Conservation (phyloP, 2,329 filamentous ascomycete genomes). For the Curvularia lunata region DNA sequence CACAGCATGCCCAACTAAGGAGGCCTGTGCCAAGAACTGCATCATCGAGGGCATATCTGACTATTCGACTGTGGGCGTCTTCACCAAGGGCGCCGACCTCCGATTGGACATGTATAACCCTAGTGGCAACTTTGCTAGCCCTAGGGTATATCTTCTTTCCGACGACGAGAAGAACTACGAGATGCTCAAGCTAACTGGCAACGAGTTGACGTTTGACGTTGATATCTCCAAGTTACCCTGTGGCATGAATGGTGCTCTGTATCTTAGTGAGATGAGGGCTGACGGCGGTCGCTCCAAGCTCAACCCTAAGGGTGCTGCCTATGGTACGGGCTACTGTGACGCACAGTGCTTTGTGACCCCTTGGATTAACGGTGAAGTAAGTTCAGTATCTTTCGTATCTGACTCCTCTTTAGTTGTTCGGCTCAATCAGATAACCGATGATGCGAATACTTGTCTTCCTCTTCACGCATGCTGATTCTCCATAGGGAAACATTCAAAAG, state of each 20-base stretch:
- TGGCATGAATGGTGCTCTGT: slow-evolving; percentile 52
- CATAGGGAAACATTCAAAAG: slow-evolving; percentile 51
- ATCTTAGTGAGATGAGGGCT: slow-evolving; percentile 50
- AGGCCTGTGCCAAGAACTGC: slow-evolving; percentile 62
- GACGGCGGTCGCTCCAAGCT: slow-evolving; percentile 44
- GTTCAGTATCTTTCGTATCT: slow-evolving; percentile 11
- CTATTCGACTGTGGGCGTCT: slow-evolving; percentile 62
- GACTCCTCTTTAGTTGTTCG: not conserved
- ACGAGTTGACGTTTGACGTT: slow-evolving; percentile 76
- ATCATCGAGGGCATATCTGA: slow-evolving; percentile 61
- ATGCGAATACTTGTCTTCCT: not conserved
- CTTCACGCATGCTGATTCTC: slow-evolving; percentile 48
- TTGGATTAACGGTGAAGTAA: slow-evolving; percentile 48
- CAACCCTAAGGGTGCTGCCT: slow-evolving; percentile 61
- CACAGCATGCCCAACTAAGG: slow-evolving; percentile 56
- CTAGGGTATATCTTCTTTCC: slow-evolving; percentile 70
- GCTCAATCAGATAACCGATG: not conserved
- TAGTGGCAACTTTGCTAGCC: slow-evolving; percentile 49
- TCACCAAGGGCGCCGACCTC: slow-evolving; percentile 57
- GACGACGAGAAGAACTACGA: slow-evolving; percentile 65
- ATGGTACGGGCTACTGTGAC: slow-evolving; percentile 65
- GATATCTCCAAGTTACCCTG: slow-evolving; percentile 59
- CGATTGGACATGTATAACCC: slow-evolving; percentile 53
- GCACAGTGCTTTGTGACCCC: slow-evolving; percentile 55
- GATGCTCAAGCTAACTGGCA: slow-evolving; percentile 68